phyloP scores from a whole-genome alignment of 2,329 filamentous ascomycete genomes.

The Aureobasidium uvarum region DNA sequence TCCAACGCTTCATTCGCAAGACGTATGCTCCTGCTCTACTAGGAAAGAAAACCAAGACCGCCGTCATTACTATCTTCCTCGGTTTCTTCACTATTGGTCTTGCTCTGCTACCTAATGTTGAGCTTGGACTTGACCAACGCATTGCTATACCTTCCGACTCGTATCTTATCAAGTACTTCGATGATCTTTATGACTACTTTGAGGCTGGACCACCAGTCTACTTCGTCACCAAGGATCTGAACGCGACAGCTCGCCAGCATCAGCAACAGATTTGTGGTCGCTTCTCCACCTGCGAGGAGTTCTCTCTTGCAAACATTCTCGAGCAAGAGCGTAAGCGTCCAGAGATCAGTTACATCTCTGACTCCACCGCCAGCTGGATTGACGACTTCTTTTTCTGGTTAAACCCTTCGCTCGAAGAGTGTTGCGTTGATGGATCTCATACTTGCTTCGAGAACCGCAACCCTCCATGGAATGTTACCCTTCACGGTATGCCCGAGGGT shows the following conservation, averaged over 20 bases:
- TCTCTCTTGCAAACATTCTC: constrained; percentile 82
- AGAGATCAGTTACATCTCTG: constrained; percentile 81
- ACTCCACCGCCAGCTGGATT: constrained; percentile 90
- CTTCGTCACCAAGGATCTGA: constrained; percentile 82
- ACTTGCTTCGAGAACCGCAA: constrained; percentile 76
- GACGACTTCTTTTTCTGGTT: constrained; percentile 97
- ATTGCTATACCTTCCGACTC: constrained; percentile 92
- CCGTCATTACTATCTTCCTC: constrained; percentile 76
- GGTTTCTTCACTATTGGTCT: constrained; percentile 83
- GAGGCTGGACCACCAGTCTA: constrained; percentile 91
- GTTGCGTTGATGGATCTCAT: constrained; percentile 63
- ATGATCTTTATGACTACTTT: constrained; percentile 91
- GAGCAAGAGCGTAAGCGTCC: constrained; percentile 92
- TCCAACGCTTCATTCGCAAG: constrained; percentile 89
- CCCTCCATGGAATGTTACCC: constrained; percentile 83
- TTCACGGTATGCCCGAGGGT: constrained; percentile 88
- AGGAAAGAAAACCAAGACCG: constrained; percentile 73
- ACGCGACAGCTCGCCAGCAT: constrained; percentile 69
- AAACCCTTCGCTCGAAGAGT: constrained; percentile 75
- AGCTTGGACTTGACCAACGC: constrained; percentile 88
- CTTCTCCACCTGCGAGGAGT: constrained; percentile 81
- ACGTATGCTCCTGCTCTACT: constrained; percentile 81
- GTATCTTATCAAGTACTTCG: constrained; percentile 94
- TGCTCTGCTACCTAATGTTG: constrained; percentile 77
- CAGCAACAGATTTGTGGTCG: constrained; percentile 88